Conservation (phyloP, 1,139 yeast species). For the Scheffersomyces cryptocercus region DNA sequence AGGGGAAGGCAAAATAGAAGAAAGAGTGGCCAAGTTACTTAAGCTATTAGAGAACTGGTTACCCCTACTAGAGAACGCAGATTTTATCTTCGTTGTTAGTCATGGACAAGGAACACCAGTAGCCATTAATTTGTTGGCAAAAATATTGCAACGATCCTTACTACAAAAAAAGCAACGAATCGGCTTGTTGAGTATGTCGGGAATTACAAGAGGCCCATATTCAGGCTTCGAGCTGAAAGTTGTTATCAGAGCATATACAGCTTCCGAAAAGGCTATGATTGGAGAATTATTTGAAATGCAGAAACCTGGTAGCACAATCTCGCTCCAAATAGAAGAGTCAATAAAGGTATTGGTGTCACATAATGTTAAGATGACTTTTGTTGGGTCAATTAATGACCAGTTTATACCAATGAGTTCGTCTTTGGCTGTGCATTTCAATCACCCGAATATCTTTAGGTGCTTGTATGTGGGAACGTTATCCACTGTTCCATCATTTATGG, state of each 20-base stretch:
- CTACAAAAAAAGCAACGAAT: conserved; percentile 21
- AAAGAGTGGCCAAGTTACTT: conserved; percentile 37
- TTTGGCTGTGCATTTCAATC: conserved; percentile 43
- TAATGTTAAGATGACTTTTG: conserved; percentile 52
- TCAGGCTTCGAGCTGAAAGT: conserved; percentile 46
- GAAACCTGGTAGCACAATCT: conserved; percentile 34
- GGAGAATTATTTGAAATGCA: conserved; percentile 50
- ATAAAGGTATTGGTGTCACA: conserved; percentile 31
- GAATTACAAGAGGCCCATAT: conserved; percentile 46
- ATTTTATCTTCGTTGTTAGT: conserved; percentile 45
- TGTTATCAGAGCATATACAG: conserved; percentile 47
- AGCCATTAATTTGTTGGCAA: conserved; percentile 43
- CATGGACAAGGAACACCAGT: conserved; percentile 50
- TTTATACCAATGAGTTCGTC: conserved; percentile 48
- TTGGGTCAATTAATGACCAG: conserved; percentile 49
- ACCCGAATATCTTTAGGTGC: conserved; percentile 56
- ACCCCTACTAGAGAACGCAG: conserved; percentile 33
- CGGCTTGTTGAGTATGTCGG: conserved; percentile 49
- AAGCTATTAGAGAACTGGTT: conserved; percentile 47
- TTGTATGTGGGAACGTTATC: conserved; percentile 27
- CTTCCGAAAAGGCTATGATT: conserved; percentile 49
- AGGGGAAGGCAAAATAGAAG: conserved; percentile 50
- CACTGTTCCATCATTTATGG: conserved; percentile 32
- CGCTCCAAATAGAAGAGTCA: conserved; percentile 31
- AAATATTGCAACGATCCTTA: conserved; percentile 19